These are phyloP conservation scores for Fusarium continuum DNA, from an alignment of 2,329 filamentous ascomycete species.

Conservation along the genomic window DNA sequence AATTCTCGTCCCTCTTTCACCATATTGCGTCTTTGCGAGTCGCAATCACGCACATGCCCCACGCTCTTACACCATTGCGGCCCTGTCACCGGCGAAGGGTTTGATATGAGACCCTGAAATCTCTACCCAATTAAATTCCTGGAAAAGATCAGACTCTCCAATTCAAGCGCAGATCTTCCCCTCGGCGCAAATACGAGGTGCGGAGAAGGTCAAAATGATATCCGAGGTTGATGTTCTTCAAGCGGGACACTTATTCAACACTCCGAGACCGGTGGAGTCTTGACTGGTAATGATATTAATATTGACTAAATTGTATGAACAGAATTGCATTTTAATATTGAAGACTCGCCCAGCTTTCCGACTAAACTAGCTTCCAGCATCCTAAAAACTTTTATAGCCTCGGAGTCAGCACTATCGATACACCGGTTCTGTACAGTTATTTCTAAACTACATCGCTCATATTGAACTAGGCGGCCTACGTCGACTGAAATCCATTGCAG, in stretches of 20 bases:
- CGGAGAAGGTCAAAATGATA: background rate
- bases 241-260: background rate
- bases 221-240: background rate
- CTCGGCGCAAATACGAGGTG: background rate
- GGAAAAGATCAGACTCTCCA: background rate
- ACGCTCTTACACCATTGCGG: slow-evolving; percentile 40
- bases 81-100: slow-evolving; percentile 19
- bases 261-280: too few relatives aligned
- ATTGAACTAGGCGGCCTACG: too few relatives aligned
- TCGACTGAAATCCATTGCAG: too few relatives aligned
- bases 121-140: background rate
- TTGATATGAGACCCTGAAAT: background rate
- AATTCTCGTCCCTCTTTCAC: slow-evolving; percentile 13
- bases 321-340: too few relatives aligned
- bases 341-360: too few relatives aligned
- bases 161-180: background rate
- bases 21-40: slow-evolving; percentile 16
- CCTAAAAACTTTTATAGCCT: too few relatives aligned
- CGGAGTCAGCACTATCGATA: too few relatives aligned
- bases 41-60: slow-evolving; percentile 37
- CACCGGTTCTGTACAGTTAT: too few relatives aligned
- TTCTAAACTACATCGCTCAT: too few relatives aligned
- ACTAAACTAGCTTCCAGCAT: too few relatives aligned
- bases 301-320: too few relatives aligned
- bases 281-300: too few relatives aligned